Base-by-base conservation (phyloP, 116 monocot species). In the Iris pallida region DNA sequence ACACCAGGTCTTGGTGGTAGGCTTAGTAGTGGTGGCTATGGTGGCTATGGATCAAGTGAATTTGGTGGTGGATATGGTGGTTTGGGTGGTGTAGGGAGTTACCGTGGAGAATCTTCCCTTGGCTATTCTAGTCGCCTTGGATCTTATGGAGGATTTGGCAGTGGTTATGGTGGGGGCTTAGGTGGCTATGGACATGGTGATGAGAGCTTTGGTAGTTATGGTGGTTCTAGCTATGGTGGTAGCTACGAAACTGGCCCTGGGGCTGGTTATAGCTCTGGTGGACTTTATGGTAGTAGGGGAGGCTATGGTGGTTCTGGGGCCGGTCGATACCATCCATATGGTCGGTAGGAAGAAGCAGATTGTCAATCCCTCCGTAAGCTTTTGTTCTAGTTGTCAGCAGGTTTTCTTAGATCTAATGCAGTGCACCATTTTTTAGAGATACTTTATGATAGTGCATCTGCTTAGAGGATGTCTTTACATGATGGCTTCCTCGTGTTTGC, bases 251-350 rank as follows among this genome's bases (percentile, higher is more conserved):
- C 75, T 68, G 80, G 80, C 55, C 65, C 76, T 20, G 80, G 79
- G 65, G 60, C 75, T 63, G 75, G 82, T 52, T 90, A 78, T 79
- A 81, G 72, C 52, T 78, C 83, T 53, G 77, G 75, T 46, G 52
- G 52, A 57, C 59, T 53, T 16, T 71, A 72, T 53, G 59, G 72
- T 57, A 57, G 20, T 57, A 57, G 57, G 19, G 57, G 19, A 57
- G 57, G 57, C 20, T 57, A 57, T 69, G 72, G 76, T 64, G 57
- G 72, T 41, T 58, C 59, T 59, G 60, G 47, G 59, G 47, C 63
- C 12, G 82, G 73, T 41, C 66, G 89, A 57, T 89, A 93, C 66
- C 86, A 93, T 70, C 93, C 89, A 57, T 93, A 93, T 77, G 74
- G 64, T 57, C 73, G 92, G 69, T 88, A 86, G 75, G 68, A 57